Evolutionary conservation across 2,329 filamentous ascomycete species (phyloP).

Genomic region (Coniochaeta prunicola): DNA sequence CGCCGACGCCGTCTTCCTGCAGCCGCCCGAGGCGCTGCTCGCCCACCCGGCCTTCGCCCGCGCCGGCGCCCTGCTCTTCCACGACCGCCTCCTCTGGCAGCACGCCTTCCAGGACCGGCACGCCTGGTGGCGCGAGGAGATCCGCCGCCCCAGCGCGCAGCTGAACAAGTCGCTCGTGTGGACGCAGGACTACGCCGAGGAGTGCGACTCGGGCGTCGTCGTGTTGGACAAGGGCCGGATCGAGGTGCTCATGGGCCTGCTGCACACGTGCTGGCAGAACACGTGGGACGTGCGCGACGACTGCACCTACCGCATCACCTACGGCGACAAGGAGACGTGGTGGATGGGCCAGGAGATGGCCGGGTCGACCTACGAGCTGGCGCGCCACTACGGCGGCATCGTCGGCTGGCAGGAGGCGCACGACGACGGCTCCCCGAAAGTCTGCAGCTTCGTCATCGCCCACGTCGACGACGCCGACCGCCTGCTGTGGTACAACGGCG

Average conservation of each 20-base stretch:
- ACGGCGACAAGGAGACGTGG: constrained; percentile 39
- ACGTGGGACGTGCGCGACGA: constrained; percentile 28
- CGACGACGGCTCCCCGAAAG: constrained; percentile 5
- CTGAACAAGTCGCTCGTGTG: constrained; percentile 28
- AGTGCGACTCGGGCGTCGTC: constrained; percentile 33
- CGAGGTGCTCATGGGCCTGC: constrained; percentile 27
- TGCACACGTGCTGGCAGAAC: constrained; percentile 39
- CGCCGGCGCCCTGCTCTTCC: constrained; percentile 29
- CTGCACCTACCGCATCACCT: constrained; percentile 30
- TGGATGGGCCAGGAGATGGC: constrained; percentile 36
- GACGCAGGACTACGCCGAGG: constrained; percentile 31
- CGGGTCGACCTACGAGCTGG: constrained; percentile 29
- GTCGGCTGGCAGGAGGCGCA: constrained; percentile 22
- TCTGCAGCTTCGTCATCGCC: constrained; percentile 34
- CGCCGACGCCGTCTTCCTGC: constrained; percentile 30
- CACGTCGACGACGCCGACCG: constrained; percentile 29
- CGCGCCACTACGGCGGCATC: constrained; percentile 32
- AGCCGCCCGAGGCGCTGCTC: constrained; percentile 25
- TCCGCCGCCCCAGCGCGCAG: constrained; percentile 24
- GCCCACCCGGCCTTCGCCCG: constrained; percentile 21
- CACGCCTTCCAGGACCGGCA: constrained; percentile 23
- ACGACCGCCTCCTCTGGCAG: constrained; percentile 33
- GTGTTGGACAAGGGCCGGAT: constrained; percentile 31
- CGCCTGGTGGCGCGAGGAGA: constrained; percentile 28
- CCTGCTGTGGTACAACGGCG: constrained; percentile 35